Conservation (phyloP, 768 basidiomycete genomes). For the Hydnum rufescens region DNA sequence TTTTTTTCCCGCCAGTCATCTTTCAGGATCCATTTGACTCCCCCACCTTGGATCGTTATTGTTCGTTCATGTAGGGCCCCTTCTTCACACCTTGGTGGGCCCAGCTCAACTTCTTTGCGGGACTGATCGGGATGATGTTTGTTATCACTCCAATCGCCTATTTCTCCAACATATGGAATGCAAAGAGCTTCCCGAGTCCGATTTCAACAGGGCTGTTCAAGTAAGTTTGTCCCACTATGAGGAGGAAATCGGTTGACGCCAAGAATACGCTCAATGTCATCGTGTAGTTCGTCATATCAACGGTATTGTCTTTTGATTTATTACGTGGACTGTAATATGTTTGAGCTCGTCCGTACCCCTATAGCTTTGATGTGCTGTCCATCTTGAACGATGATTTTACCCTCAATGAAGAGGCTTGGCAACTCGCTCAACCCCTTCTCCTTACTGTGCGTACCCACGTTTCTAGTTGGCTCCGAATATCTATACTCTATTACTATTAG, state of each 20-base stretch:
- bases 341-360: neutral
- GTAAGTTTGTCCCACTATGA: neutral
- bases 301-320: neutral
- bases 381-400: neutral
- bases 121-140: neutral
- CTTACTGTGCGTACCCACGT: neutral
- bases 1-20: too few relatives aligned
- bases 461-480: neutral
- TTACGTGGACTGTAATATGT: neutral
- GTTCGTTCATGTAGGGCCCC: too few relatives aligned
- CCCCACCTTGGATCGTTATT: too few relatives aligned
- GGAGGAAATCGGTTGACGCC: neutral
- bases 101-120: neutral
- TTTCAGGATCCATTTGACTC: too few relatives aligned
- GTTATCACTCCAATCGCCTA: neutral
- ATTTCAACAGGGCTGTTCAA: neutral
- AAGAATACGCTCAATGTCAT: neutral
- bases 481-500: neutral
- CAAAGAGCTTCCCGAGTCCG: neutral
- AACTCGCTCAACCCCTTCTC: neutral
- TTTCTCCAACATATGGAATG: neutral
- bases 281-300: neutral
- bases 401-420: neutral
- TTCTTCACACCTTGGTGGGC: neutral
- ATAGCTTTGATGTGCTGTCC: slow-evolving; percentile 1